Base-by-base conservation (phyloP, 75 land plant species). In the Pinus albicaulis region DNA sequence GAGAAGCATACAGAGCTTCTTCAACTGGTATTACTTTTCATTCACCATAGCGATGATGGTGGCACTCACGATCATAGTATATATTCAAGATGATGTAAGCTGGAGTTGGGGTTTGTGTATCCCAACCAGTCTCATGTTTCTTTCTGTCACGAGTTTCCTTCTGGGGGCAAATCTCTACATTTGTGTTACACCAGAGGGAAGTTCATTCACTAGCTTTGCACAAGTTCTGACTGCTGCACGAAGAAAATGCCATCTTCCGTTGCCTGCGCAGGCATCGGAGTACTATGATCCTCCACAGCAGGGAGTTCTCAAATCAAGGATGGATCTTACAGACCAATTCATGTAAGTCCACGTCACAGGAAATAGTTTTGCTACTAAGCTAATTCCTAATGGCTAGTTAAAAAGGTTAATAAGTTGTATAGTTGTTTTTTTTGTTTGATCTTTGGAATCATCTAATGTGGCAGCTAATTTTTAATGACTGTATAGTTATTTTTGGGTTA, bases 101-200 rank as follows among this genome's bases (percentile, higher is more conserved):
- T 93, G 96, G 96, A 71, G 78, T n/a, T 70, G 82, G 75, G 91
- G 93, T 12, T 78, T 89, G 59, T 88, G 63, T 19, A 82, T 89
- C 22, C 88, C 89, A 3, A 41, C 86, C 13, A 26, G 48, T 1
- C 57, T 88, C 14, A 89, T 89, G 90, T n/a, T 78, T 11, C 25
- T 87, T 3, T 74, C 93, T 22, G 78, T 77, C 53, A 17, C 68
- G 55, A 17, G 82, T 34, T 84, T 93, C 81, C 76, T 93, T 72
- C 10, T 77, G 1, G 96, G 96, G 0, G 76, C 81, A 11, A 80
- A 55, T 20, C 20, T 80, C 23, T 93, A 93, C 79, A 80, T 83
- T 24, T 76, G 74, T 59, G 85, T 83, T 3, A 74, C 56, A 26
- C 92, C 97, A 7, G 73, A 80, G 59, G 97, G 94, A 36, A 94